Conservation (phyloP, 1,139 yeast genomes). For the Eremothecium coryli region DNA sequence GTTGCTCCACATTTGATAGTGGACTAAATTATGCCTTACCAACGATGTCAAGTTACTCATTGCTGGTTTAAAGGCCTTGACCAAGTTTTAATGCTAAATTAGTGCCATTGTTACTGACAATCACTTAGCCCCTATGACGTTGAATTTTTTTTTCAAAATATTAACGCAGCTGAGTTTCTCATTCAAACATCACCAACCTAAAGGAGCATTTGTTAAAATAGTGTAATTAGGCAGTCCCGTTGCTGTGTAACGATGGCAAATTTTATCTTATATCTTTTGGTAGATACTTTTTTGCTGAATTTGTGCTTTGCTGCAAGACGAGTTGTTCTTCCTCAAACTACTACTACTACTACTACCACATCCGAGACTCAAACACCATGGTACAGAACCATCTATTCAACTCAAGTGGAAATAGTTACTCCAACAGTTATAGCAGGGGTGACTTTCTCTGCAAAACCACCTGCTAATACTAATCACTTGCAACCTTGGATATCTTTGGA, state of each 20-base stretch:
- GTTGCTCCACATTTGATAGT: conserved; percentile 46
- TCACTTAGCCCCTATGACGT: no score
- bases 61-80: no score
- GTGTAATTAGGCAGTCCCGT: no score
- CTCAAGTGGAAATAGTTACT: conserved; percentile 53
- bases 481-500: conserved; percentile 77
- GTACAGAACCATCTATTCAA: conserved; percentile 59
- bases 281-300: not conserved
- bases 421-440: conserved; percentile 80
- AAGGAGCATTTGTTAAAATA: no score
- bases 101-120: no score
- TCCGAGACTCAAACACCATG: conserved; percentile 50
- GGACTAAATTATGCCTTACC: conserved; percentile 35
- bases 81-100: no score
- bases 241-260: no score
- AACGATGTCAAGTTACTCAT: not conserved
- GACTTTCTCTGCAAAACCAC: conserved; percentile 66
- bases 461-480: conserved; percentile 50
- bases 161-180: no score
- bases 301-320: not conserved
- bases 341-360: conserved; percentile 27
- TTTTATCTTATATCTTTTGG: not conserved
- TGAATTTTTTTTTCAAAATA: no score
- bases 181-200: no score
- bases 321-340: conserved; percentile 8